A percentile compares a stretch with the other conserved stretches of the same genome.
Conservation (phyloP, 176 grass and related monocot genomes). For the Musa beccarii region DNA sequence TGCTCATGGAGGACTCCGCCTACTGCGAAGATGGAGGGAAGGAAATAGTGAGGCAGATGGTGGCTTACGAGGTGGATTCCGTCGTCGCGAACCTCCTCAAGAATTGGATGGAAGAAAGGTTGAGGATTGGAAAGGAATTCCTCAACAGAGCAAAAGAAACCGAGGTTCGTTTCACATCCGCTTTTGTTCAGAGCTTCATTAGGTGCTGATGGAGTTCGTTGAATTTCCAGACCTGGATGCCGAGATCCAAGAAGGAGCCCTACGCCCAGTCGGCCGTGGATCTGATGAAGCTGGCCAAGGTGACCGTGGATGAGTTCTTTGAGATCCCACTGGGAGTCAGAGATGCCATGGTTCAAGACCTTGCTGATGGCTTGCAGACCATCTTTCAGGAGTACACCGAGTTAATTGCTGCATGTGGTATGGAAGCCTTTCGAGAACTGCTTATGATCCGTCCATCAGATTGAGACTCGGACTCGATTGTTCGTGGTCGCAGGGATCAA, state of each 20-base stretch:
- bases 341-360: slow-evolving; percentile 74
- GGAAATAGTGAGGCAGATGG: slow-evolving; percentile 62
- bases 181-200: neutral
- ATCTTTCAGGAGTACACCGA: slow-evolving; percentile 67
- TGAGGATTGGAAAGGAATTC: slow-evolving; percentile 61
- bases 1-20: slow-evolving; percentile 65
- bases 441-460: neutral
- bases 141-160: slow-evolving; percentile 75
- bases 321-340: slow-evolving; percentile 63
- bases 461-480: neutral
- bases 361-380: slow-evolving; percentile 56
- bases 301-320: slow-evolving; percentile 68
- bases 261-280: slow-evolving; percentile 60
- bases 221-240: slow-evolving; percentile 61
- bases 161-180: slow-evolving; percentile 30
- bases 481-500: slow-evolving; percentile 35
- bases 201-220: neutral
- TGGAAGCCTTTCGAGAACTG: too few species aligned
- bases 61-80: slow-evolving; percentile 74
- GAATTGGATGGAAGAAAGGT: slow-evolving; percentile 72
- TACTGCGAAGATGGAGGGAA: slow-evolving; percentile 60
- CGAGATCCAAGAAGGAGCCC: slow-evolving; percentile 67
- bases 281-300: slow-evolving; percentile 60
- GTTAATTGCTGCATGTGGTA: slow-evolving; percentile 77
- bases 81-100: slow-evolving; percentile 66